Evolutionary conservation across 768 basidiomycete species (phyloP).

Genomic region (Phanerochaete carnosa): DNA sequence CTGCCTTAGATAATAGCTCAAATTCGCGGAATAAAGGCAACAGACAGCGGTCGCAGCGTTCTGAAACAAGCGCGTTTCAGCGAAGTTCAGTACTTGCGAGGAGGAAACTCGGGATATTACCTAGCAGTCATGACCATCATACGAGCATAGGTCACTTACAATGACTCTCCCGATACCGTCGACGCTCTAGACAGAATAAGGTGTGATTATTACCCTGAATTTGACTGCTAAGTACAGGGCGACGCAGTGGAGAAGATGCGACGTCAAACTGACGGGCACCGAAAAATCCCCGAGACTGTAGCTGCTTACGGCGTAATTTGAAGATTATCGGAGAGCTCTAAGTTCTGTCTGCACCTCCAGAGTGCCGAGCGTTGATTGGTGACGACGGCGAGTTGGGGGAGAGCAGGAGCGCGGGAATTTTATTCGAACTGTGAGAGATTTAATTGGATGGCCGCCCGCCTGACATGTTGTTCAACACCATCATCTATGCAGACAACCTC

Average conservation of each 20-base stretch:
- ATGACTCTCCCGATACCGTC: background rate
- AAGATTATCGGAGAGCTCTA: background rate
- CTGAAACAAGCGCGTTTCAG: conserved; percentile 5
- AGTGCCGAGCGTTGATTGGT: background rate
- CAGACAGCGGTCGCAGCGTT: background rate
- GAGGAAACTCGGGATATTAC: conserved; percentile 15
- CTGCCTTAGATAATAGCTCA: background rate
- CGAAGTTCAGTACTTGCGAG: conserved; percentile 14
- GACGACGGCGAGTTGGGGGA: background rate
- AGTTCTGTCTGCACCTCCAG: background rate
- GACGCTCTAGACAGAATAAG: background rate
- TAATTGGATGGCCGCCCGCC: background rate
- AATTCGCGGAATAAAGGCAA: background rate
- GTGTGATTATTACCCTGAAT: background rate
- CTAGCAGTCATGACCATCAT: background rate
- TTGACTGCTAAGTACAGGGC: conserved; percentile 5
- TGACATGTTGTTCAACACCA: background rate
- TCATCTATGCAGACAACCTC: background rate
- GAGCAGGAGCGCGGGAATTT: background rate
- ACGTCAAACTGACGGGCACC: conserved; percentile 9
- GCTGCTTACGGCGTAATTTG: conserved; percentile 1
- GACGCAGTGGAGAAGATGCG: conserved; percentile 4
- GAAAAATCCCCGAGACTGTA: conserved; percentile 11
- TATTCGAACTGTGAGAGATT: background rate
- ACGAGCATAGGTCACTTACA: background rate